phyloP scores from a whole-genome alignment of 257 asterid genomes.

The Gentiana dahurica region DNA sequence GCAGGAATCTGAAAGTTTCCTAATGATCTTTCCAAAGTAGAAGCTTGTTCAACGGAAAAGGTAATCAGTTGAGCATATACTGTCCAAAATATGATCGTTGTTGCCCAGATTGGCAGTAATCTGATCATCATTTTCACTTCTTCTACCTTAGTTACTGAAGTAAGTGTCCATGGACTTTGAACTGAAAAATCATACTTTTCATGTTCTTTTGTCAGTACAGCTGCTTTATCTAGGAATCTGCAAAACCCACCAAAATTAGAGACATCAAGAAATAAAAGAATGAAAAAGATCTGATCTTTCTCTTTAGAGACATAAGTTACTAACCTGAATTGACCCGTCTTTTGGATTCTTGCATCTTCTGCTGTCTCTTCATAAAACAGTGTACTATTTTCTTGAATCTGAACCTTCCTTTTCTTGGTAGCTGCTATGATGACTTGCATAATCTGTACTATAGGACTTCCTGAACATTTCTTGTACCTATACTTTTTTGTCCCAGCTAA shows the following conservation, averaged over 20 bases:
- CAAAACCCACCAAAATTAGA: neutral
- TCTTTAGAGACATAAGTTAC: neutral
- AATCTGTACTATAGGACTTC: conserved; percentile 28
- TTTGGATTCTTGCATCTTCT: conserved; percentile 19
- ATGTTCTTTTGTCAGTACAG: conserved; percentile 22
- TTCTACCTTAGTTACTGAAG: conserved; percentile 30
- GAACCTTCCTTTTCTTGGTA: conserved; percentile 23
- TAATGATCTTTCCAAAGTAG: conserved; percentile 24
- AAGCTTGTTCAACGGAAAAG: conserved; percentile 38
- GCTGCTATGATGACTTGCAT: conserved; percentile 26
- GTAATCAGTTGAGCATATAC: conserved; percentile 33
- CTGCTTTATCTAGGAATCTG: conserved; percentile 43
- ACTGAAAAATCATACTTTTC: conserved; percentile 4
- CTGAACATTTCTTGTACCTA: conserved; percentile 26
- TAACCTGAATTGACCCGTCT: conserved; percentile 23
- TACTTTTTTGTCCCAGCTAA: conserved; percentile 21
- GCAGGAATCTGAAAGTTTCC: conserved; percentile 31
- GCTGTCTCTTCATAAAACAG: conserved; percentile 18
- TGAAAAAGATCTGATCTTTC: neutral
- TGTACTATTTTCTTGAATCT: conserved; percentile 13
- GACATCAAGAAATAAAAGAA: no score
- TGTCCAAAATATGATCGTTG: conserved; percentile 36
- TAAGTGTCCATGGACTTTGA: conserved; percentile 29
- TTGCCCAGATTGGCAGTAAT: conserved; percentile 31
- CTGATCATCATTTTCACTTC: conserved; percentile 37